Conservation (phyloP, 208 protist genomes). For the Pavlovales sp. region DNA sequence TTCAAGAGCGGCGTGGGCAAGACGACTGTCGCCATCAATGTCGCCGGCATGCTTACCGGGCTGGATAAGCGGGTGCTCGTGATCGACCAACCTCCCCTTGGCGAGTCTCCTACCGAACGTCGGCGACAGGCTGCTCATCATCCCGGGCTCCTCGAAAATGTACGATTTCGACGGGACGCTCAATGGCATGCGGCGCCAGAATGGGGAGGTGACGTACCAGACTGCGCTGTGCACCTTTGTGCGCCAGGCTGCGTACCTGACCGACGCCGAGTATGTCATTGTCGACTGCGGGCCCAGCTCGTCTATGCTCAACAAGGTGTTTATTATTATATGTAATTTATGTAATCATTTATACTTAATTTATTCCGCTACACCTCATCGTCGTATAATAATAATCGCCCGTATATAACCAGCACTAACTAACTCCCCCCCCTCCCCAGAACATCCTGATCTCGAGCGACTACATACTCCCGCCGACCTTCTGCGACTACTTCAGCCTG, state of each 20-base stretch:
- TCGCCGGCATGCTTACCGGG: background rate
- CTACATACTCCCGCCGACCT: constrained; percentile 10
- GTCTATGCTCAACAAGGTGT: constrained; percentile 6
- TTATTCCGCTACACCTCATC: no score
- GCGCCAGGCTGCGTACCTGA: background rate
- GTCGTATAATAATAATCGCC: no score
- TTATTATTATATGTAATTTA: no score
- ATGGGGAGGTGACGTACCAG: background rate
- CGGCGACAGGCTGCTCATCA: background rate
- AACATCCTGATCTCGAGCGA: constrained; percentile 14
- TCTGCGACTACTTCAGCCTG: background rate
- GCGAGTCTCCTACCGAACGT: background rate
- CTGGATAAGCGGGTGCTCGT: background rate
- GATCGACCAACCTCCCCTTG: constrained; percentile 4
- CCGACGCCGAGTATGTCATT: background rate
- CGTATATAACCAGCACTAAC: no score
- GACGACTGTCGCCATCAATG: constrained; percentile 8
- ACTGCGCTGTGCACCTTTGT: background rate
- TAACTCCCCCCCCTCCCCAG: no score
- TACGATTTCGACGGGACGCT: background rate
- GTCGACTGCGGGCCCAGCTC: background rate
- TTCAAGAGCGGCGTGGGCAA: constrained; percentile 29
- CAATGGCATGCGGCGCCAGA: background rate
- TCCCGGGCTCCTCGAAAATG: background rate
- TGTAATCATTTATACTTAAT: no score